Evolutionary conservation across 768 basidiomycete species (phyloP), one percentile per base, ranked within the genome.

Genomic region (Xerocomellus intermedius): DNA sequence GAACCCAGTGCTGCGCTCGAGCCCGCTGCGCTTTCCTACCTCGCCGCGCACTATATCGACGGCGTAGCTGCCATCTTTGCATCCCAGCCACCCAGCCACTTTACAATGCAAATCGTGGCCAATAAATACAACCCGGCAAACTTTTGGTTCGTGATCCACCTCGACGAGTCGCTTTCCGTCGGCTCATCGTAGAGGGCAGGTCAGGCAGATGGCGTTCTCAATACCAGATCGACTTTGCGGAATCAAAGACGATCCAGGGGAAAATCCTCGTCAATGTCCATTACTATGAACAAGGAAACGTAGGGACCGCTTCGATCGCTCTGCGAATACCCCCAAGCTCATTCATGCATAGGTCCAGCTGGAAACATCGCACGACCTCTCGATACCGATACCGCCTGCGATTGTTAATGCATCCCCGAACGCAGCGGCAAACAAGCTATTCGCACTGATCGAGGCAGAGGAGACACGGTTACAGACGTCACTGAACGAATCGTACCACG

Each of bases 211-310:
- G 96, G 96, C 83, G 95, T 37, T 94, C 94, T 7, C 81, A 87
- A 60, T 98, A 97, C 69, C 68, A 75, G 9, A 76, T 97, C 46
- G 84, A 96, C 68, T 69, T 90, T 37, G 80, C 5, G 0, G 57
- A 77, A 17, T 75, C 80, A 38, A 80, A 81, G 50, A 79, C 73
- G 55, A 77, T 97, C 6, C 70, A 73, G n/a, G 94, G 94, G 0
- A 82, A 77, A 63, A 82, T 97, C 16, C 76, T 87, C 8, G 81
- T 91, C 42, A 90, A 94, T 63, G 87, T 98, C 13, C 97, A 99
- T 70, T 98, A 98, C 67, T 98, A 95, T 66, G 97, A 99, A 70
- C 93, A 97, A 68, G 96, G 96, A 61, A 96, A 95, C 68, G 93
- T 95, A 52, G 48, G 85, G 0, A 62, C 5, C 22, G 3, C 33